Conservation (phyloP, 306 rosid genomes). For the Malus sylvestris region DNA sequence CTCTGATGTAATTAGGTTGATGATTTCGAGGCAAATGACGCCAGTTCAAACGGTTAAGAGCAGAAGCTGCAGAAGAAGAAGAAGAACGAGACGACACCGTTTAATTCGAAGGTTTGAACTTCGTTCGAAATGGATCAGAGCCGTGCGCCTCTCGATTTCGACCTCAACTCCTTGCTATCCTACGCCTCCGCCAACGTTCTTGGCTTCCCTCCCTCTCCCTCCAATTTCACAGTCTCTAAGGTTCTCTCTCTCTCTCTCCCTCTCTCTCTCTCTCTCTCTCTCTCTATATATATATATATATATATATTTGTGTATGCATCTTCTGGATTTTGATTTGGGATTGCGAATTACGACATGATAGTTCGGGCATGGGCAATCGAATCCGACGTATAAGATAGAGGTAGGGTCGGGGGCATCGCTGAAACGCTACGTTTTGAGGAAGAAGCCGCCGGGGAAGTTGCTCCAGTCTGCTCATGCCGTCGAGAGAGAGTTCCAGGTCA, state of each 20-base stretch:
- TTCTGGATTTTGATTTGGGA: background rate
- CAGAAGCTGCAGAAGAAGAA: background rate
- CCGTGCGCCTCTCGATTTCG: conserved; percentile 35
- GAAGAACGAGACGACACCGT: background rate
- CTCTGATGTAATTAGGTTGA: background rate
- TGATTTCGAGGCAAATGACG: background rate
- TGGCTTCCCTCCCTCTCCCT: conserved; percentile 54
- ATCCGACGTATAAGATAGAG: conserved; percentile 82
- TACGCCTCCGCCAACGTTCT: conserved; percentile 64
- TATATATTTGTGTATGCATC: background rate
- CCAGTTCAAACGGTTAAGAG: background rate
- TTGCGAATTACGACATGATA: conserved; percentile 12
- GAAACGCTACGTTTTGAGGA: conserved; percentile 76
- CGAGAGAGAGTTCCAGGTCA: conserved; percentile 87
- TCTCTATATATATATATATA: background rate
- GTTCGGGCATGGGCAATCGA: conserved; percentile 95
- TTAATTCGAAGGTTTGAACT: background rate
- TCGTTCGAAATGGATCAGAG: conserved; percentile 9
- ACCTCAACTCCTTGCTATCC: conserved; percentile 41
- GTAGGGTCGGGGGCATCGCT: conserved; percentile 33
- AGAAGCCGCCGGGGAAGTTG: conserved; percentile 80
- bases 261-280: too few species aligned
- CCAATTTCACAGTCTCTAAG: conserved; percentile 64
- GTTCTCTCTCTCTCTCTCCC: conserved; percentile 18
- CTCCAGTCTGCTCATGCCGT: conserved; percentile 91